Evolutionary conservation across 192 early-diverging fungal species (phyloP), one percentile per base, ranked within the genome.

Genomic region (Umbelopsis sp.): DNA sequence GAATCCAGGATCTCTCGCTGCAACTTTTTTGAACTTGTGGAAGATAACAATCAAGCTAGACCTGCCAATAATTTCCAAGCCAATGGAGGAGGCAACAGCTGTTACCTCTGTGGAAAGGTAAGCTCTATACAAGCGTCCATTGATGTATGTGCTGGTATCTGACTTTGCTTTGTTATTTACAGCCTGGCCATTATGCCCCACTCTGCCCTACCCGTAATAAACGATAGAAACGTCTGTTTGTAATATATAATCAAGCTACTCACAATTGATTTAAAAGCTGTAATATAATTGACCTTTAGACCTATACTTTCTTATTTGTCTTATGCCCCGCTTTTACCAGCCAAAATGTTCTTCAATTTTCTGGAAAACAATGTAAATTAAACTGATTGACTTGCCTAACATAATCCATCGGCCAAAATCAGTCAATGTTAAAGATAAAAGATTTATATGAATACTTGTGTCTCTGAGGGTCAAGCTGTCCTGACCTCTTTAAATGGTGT

Each of bases 21-120:
- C 41, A 51, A 58, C 15, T 71, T 44, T 53, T 71, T 61, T 49
- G 45, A 71, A 44, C 41, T 71, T 15, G 30, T 58, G 23, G 69
- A 71, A 46, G 69, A 58, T 22, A 53, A 58, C 21, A 35, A 18
- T n/a, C 55, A 27, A 35, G 27, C 55, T 61, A 33, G 37, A 41
- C 37, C 37, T 41, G 37, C 37, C 37, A 10, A 10, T 10, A 41
- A 41, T 41, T 10, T 9, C 5, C 37, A 16, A 13, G 55, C 13
- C 16, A 18, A 25, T 16, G 55, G 55, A 61, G 27, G 27, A 61
- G 27, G 27, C 55, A 35, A 30, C 5, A 35, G 2, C 7, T 61
- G 55, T 30, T 61, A 18, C 7, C 55, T 33, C 21, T 61, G 55
- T n/a, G 55, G 55, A 61, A 61, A 61, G 55, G 55, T 61, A 35